A percentile compares a stretch with the other conserved stretches of the same genome.
Evolutionary conservation across 2,329 filamentous ascomycete species (phyloP).

Genomic region (Trichoderma citrinoviride): DNA sequence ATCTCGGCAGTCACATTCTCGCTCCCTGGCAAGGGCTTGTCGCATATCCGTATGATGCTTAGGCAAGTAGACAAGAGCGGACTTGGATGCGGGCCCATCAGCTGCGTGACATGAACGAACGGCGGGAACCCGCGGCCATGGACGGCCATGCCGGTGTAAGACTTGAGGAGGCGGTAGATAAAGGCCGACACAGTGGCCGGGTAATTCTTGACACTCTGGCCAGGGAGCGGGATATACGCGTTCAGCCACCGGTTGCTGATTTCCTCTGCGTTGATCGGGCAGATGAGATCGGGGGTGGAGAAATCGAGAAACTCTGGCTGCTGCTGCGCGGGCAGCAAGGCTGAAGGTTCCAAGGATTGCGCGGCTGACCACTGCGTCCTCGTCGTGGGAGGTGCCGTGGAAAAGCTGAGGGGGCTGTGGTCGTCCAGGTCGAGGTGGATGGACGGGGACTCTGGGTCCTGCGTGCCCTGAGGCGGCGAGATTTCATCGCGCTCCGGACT

Average conservation of each 20-base stretch:
- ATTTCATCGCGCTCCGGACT: slow-evolving; percentile 13
- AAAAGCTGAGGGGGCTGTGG: background rate
- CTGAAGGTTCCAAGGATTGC: background rate
- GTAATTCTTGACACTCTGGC: slow-evolving; percentile 44
- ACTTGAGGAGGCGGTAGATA: slow-evolving; percentile 43
- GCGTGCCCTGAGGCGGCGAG: background rate
- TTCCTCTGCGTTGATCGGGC: slow-evolving; percentile 46
- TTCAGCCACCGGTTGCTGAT: slow-evolving; percentile 51
- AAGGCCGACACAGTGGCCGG: slow-evolving; percentile 38
- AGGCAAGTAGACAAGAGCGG: slow-evolving; percentile 42
- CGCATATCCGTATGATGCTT: slow-evolving; percentile 41
- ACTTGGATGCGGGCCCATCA: slow-evolving; percentile 25
- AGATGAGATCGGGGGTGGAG: slow-evolving; percentile 38
- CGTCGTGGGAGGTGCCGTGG: background rate
- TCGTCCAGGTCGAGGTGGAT: background rate
- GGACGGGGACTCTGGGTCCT: background rate
- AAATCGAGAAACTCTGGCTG: slow-evolving; percentile 33
- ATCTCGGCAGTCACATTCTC: slow-evolving; percentile 33
- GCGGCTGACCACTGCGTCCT: background rate
- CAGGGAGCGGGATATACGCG: slow-evolving; percentile 44
- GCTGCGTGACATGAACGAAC: slow-evolving; percentile 45
- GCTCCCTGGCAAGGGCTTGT: slow-evolving; percentile 36
- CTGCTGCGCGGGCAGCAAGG: background rate
- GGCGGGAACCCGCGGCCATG: slow-evolving; percentile 41
- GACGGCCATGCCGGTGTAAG: slow-evolving; percentile 40